Base-by-base conservation (phyloP, 176 grass and related monocot genomes). In the Thinopyrum elongatum region DNA sequence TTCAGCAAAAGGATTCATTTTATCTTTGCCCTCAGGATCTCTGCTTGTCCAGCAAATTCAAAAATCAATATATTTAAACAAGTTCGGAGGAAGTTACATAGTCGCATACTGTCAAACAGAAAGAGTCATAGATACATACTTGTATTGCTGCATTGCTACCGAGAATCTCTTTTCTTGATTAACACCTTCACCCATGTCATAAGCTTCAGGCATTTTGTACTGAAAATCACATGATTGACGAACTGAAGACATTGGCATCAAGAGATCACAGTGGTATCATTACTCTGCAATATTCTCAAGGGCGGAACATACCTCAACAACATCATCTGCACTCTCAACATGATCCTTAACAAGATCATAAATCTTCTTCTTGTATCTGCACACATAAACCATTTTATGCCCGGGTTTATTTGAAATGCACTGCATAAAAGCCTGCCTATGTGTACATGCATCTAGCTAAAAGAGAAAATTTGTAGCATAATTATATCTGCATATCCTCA, bases 111-210 rank as follows among this genome's bases (percentile, higher is more conserved):
- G 74, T 72, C 16, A 47, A 38, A 64, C 23, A 65, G 13, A 86
- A 86, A 31, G 28, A 19, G 4, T 47, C 26, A 28, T 28, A 38
- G 79, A 19, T 71, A 82, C 87, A 55, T 84, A 95, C 93, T 86
- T 88, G 83, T 98, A 98, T 16, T 90, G 89, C 60, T 94, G 91
- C 63, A 87, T 68, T 77, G 91, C 96, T 58, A 93, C 96, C 35
- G 90, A 92, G 88, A 98, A 98, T 91, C 96, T 94, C 86, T 95
- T 98, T 65, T 95, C 96, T 90, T 98, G 96, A 90, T 95, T 98
- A 78, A 95, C 83, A 81, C 83, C 85, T 70, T 94, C 93, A 80
- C 88, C 96, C 76, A 91, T 76, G 62, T 98, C 96, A 92, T 98
- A 98, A 71, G 93, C 93, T 78, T 98, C 93, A 87, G 96, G 96